These are phyloP conservation scores for Cystofilobasidium bisporidii DNA, from an alignment of 768 basidiomycete species.

Conservation along the genomic window DNA sequence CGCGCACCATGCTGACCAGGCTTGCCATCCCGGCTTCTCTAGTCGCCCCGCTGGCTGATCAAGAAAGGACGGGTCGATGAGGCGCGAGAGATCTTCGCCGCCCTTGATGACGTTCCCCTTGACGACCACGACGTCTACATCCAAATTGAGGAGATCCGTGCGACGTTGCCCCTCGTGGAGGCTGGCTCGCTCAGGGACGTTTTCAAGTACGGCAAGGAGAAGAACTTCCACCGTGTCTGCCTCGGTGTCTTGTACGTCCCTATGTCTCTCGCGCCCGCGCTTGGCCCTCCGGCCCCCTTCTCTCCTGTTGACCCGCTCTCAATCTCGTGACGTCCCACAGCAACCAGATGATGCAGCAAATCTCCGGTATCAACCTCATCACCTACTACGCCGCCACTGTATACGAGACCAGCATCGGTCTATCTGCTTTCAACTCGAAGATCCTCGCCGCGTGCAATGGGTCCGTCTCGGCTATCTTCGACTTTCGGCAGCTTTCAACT, in stretches of 20 bases:
- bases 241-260: constrained; percentile 47
- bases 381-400: constrained; percentile 42
- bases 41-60: constrained; percentile 46
- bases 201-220: constrained; percentile 50
- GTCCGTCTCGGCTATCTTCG: too few relatives aligned
- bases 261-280: too few relatives aligned
- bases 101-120: constrained; percentile 49
- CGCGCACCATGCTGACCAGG: too few relatives aligned
- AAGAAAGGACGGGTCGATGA: constrained; percentile 51
- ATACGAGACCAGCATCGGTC: constrained; percentile 44
- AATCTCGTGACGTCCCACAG: too few relatives aligned
- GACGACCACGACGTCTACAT: constrained; percentile 47
- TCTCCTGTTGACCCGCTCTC: too few relatives aligned
- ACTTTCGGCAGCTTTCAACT: too few relatives aligned
- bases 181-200: constrained; percentile 49
- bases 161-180: constrained; percentile 27
- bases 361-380: constrained; percentile 53
- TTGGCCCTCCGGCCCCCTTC: too few relatives aligned
- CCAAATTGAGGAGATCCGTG: constrained; percentile 40
- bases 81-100: constrained; percentile 55
- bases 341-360: constrained; percentile 55
- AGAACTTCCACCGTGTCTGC: constrained; percentile 54
- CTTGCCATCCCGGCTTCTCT: too few relatives aligned
- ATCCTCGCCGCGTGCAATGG: constrained; percentile 42
- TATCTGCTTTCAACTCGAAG: constrained; percentile 51